These are phyloP conservation scores for Nakaseomyces uthaithaninus DNA, from an alignment of 1,139 yeast species.

Conservation along the genomic window DNA sequence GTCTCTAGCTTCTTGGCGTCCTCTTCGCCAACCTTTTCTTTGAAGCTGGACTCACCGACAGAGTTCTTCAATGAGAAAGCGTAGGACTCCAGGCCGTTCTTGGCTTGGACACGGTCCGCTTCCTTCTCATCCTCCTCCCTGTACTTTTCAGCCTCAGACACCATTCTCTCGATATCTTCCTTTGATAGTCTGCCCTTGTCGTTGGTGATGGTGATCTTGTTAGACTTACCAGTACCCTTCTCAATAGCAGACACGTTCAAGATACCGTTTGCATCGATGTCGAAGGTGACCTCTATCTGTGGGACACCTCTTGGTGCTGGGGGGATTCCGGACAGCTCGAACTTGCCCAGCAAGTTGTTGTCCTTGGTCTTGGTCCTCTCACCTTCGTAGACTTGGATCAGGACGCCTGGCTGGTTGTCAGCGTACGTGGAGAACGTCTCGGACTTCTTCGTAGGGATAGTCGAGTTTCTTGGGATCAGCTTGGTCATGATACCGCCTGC, in stretches of 20 bases:
- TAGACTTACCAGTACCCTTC: constrained; percentile 82
- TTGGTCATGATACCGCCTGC: constrained; percentile 98
- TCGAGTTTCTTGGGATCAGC: constrained; percentile 90
- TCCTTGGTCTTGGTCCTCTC: constrained; percentile 93
- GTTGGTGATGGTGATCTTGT: constrained; percentile 72
- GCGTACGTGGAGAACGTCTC: constrained; percentile 95
- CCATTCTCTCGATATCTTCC: constrained; percentile 90
- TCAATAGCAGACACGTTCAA: constrained; percentile 87
- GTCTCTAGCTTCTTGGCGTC: constrained; percentile 76
- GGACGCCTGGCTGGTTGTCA: constrained; percentile 93
- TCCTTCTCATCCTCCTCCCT: constrained; percentile 73
- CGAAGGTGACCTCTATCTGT: constrained; percentile 93
- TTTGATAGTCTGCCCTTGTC: constrained; percentile 89
- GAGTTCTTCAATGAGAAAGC: constrained; percentile 74
- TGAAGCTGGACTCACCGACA: constrained; percentile 51
- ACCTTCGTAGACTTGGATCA: constrained; percentile 93
- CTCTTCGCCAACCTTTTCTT: constrained; percentile 70
- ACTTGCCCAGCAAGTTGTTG: constrained; percentile 89
- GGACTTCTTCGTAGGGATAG: constrained; percentile 92
- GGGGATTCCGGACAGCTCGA: constrained; percentile 88
- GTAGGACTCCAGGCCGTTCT: constrained; percentile 78
- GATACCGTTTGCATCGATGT: constrained; percentile 93
- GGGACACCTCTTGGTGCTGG: constrained; percentile 98
- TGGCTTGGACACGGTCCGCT: constrained; percentile 65
- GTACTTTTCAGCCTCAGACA: constrained; percentile 74